Evolutionary conservation across 148 eudicot genomes (phyloP).

Genomic region (Rhododendron molle): DNA sequence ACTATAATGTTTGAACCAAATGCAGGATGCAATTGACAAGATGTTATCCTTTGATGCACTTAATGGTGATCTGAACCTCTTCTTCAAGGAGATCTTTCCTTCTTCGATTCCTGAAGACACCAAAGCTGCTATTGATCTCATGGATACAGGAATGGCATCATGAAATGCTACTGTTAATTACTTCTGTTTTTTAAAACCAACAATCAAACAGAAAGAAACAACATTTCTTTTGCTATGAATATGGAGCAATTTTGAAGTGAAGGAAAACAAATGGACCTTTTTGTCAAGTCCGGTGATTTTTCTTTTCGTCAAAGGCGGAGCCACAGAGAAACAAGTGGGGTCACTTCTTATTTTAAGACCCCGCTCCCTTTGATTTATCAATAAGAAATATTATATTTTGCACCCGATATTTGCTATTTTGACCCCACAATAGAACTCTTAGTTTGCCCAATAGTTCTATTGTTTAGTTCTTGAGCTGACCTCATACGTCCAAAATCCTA

Average conservation of each 20-base stretch:
- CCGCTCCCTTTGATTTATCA: too few species aligned
- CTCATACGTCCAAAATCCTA: too few species aligned
- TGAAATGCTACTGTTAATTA: not conserved
- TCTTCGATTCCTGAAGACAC: slow-evolving; percentile 4
- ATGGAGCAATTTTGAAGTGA: not conserved
- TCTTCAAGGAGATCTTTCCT: slow-evolving; percentile 52
- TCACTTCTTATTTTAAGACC: too few species aligned
- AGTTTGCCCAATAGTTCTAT: too few species aligned
- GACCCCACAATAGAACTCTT: too few species aligned
- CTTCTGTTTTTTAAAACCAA: not conserved
- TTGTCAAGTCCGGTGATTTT: not conserved
- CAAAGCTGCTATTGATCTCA: not conserved
- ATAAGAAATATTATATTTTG: too few species aligned
- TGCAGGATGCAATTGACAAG: slow-evolving; percentile 82
- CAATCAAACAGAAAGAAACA: not conserved
- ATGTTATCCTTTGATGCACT: slow-evolving; percentile 65
- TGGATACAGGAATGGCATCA: not conserved
- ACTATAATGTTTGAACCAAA: not conserved
- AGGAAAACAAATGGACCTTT: not conserved
- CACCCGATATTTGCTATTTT: too few species aligned
- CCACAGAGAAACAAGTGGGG: not conserved
- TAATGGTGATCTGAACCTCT: slow-evolving; percentile 54
- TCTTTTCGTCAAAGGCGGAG: too few species aligned
- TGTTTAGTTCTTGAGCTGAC: too few species aligned
- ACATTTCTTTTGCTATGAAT: not conserved